Evolutionary conservation across 140 eudicot species (phyloP).

Genomic region (Oenanthe javanica): DNA sequence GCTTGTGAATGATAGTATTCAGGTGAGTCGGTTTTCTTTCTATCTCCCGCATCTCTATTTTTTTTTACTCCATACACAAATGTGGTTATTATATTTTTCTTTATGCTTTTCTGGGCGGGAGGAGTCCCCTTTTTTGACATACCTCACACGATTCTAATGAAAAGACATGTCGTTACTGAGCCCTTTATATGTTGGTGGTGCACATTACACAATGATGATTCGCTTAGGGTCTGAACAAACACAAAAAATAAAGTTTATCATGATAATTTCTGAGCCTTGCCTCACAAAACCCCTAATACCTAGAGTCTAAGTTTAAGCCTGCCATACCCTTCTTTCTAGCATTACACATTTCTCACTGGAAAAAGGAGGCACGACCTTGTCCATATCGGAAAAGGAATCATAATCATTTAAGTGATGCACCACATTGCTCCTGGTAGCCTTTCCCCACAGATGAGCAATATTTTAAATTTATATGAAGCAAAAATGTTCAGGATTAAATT

Average conservation of each 20-base stretch:
- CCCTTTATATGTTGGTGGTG: not conserved
- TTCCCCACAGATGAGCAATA: not conserved
- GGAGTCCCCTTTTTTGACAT: not conserved
- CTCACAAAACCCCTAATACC: not conserved
- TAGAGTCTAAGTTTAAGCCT: not conserved
- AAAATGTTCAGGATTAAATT: not conserved
- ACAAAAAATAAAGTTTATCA: not conserved
- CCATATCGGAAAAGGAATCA: not conserved
- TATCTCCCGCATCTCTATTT: not conserved
- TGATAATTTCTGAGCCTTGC: not conserved
- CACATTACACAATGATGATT: not conserved
- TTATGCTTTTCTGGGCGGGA: not conserved
- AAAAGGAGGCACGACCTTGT: not conserved
- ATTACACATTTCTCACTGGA: not conserved
- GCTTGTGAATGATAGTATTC: slow-evolving; percentile 81
- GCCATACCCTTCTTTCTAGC: not conserved
- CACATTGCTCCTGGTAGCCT: not conserved
- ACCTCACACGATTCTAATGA: not conserved
- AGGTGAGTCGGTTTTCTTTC: slow-evolving; percentile 27
- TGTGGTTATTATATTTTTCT: not conserved
- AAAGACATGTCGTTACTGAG: not conserved
- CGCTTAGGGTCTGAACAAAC: not conserved
- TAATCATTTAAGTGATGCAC: not conserved
- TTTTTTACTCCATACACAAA: not conserved
- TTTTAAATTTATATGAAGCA: not conserved